These are phyloP conservation scores for Solanum bukasovii DNA, from an alignment of 257 asterid species.

Conservation along the genomic window DNA sequence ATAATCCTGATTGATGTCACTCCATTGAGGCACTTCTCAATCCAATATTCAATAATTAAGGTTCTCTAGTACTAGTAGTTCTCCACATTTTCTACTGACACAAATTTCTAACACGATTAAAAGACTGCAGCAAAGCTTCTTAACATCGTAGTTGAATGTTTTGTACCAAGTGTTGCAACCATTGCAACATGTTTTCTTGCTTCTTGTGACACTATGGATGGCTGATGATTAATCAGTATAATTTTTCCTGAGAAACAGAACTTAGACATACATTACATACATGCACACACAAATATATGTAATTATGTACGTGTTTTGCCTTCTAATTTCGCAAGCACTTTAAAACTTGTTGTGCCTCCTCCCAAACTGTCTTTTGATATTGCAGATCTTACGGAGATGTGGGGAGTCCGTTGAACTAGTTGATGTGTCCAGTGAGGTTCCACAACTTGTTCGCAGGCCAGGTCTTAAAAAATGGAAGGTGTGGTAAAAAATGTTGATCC, in stretches of 20 bases:
- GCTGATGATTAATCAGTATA: neutral
- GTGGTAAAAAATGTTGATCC: neutral
- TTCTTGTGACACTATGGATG: neutral
- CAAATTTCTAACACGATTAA: neutral
- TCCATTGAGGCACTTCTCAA: neutral
- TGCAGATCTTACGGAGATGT: conserved; percentile 73
- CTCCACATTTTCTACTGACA: neutral
- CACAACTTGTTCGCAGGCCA: conserved; percentile 84
- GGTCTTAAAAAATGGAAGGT: conserved; percentile 94
- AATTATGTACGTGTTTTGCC: neutral
- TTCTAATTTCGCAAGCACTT: neutral
- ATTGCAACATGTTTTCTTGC: neutral
- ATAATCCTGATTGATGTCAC: neutral
- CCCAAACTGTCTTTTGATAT: neutral
- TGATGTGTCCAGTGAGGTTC: conserved; percentile 81
- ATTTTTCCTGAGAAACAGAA: neutral
- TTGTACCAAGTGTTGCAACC: neutral
- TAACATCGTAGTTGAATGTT: neutral
- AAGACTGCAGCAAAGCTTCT: neutral
- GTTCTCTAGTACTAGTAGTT: neutral
- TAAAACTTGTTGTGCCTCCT: neutral
- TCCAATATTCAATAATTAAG: neutral
- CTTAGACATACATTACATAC: neutral
- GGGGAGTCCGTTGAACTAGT: conserved; percentile 70
- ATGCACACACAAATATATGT: neutral